Evolutionary conservation across 2,329 filamentous ascomycete species (phyloP).

Genomic region (Blastomyces silverae): DNA sequence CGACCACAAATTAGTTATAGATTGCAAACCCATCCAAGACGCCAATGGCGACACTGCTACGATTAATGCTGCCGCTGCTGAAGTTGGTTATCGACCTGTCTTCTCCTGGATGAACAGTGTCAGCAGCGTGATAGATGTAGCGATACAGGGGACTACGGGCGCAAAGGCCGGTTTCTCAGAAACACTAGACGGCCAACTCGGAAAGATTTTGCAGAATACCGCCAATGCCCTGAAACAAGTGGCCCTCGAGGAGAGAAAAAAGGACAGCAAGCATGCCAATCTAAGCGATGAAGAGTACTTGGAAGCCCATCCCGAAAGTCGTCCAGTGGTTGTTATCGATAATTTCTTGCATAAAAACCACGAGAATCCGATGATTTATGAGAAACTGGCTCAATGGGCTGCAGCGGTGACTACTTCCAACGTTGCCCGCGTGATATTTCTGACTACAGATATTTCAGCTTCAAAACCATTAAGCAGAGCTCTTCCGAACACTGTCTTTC

Average conservation of each 20-base stretch:
- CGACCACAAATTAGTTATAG: slow-evolving; percentile 72
- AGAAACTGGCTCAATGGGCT: slow-evolving; percentile 84
- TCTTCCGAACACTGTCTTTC: slow-evolving; percentile 84
- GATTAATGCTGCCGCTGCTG: slow-evolving; percentile 69
- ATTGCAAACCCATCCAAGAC: slow-evolving; percentile 90
- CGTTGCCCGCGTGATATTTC: slow-evolving; percentile 86
- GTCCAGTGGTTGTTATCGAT: slow-evolving; percentile 81
- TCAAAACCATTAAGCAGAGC: slow-evolving; percentile 81
- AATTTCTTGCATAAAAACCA: slow-evolving; percentile 81
- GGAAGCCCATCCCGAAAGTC: slow-evolving; percentile 75
- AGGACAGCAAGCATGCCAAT: slow-evolving; percentile 63
- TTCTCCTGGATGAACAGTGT: slow-evolving; percentile 97
- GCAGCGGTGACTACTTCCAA: slow-evolving; percentile 78
- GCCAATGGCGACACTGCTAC: slow-evolving; percentile 80
- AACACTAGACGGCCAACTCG: slow-evolving; percentile 79
- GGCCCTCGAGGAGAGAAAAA: slow-evolving; percentile 61
- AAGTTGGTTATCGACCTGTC: slow-evolving; percentile 85
- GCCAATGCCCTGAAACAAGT: slow-evolving; percentile 71
- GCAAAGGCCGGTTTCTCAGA: slow-evolving; percentile 93
- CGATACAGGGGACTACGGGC: slow-evolving; percentile 86
- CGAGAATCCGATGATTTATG: slow-evolving; percentile 58
- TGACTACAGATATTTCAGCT: slow-evolving; percentile 83
- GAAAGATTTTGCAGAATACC: slow-evolving; percentile 82
- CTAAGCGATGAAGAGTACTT: slow-evolving; percentile 79
- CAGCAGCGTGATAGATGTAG: slow-evolving; percentile 84